Evolutionary conservation across 1,284 basidiomycete genomes (phyloP).

Genomic region (Apiotrichum siamense): DNA sequence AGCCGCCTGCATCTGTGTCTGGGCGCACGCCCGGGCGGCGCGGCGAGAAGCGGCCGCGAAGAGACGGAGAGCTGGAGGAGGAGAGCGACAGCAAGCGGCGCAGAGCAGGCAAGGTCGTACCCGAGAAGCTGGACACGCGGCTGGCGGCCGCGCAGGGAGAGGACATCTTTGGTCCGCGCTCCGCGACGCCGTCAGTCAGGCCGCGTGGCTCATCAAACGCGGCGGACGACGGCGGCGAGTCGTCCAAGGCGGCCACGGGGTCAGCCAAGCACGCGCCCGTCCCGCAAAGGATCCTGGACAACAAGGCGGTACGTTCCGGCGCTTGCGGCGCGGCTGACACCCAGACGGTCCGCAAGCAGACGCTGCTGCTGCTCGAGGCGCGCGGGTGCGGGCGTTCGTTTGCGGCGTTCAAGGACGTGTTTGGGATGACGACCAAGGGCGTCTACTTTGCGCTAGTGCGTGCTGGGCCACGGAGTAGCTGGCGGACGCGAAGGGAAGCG

Average conservation of each 20-base stretch:
- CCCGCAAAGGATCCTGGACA: conserved; percentile 36
- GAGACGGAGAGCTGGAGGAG: conserved; percentile 9
- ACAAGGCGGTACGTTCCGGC: conserved; percentile 27
- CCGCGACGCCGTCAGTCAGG: not conserved
- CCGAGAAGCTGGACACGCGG: not conserved
- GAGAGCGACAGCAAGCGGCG: conserved; percentile 22
- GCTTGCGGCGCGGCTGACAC: not conserved
- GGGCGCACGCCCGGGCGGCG: conserved; percentile 36
- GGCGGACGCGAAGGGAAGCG: not conserved
- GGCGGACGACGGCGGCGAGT: not conserved
- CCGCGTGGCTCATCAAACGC: not conserved
- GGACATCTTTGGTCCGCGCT: conserved; percentile 37
- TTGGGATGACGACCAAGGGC: conserved; percentile 38
- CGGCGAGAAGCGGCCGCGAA: conserved; percentile 35
- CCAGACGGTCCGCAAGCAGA: conserved; percentile 41
- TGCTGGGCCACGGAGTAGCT: not conserved
- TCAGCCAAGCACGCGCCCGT: too few species aligned
- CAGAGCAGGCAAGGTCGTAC: conserved; percentile 27
- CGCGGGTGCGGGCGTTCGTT: conserved; percentile 30
- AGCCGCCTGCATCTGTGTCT: conserved; percentile 12
- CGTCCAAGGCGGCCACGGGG: too few species aligned
- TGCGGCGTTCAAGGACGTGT: conserved; percentile 41
- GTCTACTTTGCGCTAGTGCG: conserved; percentile 43
- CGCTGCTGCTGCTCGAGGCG: conserved; percentile 29
- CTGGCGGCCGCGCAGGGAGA: conserved; percentile 20